Conservation (phyloP, 768 basidiomycete genomes). For the Lentinula detonsa region DNA sequence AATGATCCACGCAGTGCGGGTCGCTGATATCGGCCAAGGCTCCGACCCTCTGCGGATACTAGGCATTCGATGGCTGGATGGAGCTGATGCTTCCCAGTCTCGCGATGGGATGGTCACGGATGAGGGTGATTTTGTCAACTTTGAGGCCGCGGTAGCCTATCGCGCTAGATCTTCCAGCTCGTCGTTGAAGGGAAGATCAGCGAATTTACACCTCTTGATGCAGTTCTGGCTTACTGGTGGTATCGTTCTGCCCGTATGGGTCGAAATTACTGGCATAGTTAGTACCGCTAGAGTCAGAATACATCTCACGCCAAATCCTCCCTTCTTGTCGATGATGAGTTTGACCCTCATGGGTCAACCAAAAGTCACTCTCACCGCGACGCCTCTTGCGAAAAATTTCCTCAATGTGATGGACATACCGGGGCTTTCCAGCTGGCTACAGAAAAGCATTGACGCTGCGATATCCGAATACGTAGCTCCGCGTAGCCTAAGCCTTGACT, state of each 20-base stretch:
- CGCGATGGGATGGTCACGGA: neutral
- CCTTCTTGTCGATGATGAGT: slow-evolving; percentile 44
- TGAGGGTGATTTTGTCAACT: slow-evolving; percentile 47
- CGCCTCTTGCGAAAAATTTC: slow-evolving; percentile 56
- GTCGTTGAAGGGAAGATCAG: slow-evolving; percentile 34
- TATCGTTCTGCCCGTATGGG: slow-evolving; percentile 30
- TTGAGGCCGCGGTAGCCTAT: slow-evolving; percentile 70
- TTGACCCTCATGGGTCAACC: slow-evolving; percentile 71
- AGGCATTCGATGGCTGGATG: slow-evolving; percentile 48
- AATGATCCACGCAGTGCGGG: slow-evolving; percentile 53
- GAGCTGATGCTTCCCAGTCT: slow-evolving; percentile 11
- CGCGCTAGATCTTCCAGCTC: slow-evolving; percentile 38
- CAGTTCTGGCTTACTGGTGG: slow-evolving; percentile 56
- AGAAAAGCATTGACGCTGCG: slow-evolving; percentile 59
- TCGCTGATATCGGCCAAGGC: slow-evolving; percentile 67
- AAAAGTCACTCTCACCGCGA: slow-evolving; percentile 54
- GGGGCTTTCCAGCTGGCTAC: slow-evolving; percentile 61
- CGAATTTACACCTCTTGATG: slow-evolving; percentile 60
- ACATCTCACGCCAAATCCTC: slow-evolving; percentile 70
- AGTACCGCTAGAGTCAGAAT: slow-evolving; percentile 59
- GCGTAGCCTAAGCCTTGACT: slow-evolving; percentile 61
- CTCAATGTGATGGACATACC: slow-evolving; percentile 79
- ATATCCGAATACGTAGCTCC: slow-evolving; percentile 63
- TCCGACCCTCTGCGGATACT: slow-evolving; percentile 65
- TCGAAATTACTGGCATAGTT: slow-evolving; percentile 60